Percentiles rank a stretch among this genome's conserved stretches.
phyloP scores from a whole-genome alignment of 495 filamentous ascomycete species.

The Aspergillus kassunensis region DNA sequence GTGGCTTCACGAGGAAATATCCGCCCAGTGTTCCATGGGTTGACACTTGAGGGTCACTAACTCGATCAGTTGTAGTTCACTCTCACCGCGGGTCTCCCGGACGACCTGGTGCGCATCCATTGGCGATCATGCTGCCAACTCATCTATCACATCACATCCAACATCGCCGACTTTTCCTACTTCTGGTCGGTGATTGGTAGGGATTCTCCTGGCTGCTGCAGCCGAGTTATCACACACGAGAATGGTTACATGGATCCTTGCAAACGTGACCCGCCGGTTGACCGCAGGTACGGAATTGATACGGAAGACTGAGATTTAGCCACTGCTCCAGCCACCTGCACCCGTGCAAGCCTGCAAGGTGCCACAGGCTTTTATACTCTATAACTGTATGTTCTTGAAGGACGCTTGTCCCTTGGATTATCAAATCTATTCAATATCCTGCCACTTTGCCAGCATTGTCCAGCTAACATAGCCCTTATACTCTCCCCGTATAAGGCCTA shows the following conservation, averaged over 20 bases:
- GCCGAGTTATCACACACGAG: conserved; percentile 6
- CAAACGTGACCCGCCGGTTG: background rate
- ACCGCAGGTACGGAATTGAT: background rate
- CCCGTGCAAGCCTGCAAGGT: background rate
- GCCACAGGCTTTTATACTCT: background rate
- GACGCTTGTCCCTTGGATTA: too few species aligned
- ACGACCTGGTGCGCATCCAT: conserved; percentile 7
- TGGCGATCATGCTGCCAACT: conserved; percentile 16
- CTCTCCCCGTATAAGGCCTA: too few species aligned
- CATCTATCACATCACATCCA: conserved; percentile 18
- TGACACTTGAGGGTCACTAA: too few species aligned
- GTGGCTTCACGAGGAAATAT: background rate
- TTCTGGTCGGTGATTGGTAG: conserved; percentile 6
- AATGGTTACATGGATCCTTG: too few species aligned
- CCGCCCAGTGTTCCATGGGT: too few species aligned
- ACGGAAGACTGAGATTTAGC: background rate
- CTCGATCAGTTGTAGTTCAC: conserved; percentile 2
- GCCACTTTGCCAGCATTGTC: too few species aligned
- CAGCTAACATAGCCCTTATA: too few species aligned
- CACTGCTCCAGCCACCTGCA: background rate
- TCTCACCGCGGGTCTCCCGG: conserved; percentile 10
- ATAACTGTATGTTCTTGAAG: background rate
- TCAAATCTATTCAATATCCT: too few species aligned
- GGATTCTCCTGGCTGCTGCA: conserved; percentile 1
- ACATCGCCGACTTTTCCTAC: background rate